A percentile compares a stretch with the other conserved stretches of the same genome.
phyloP scores from a whole-genome alignment of 2,329 filamentous ascomycete genomes.

The Xylaria arbuscula region DNA sequence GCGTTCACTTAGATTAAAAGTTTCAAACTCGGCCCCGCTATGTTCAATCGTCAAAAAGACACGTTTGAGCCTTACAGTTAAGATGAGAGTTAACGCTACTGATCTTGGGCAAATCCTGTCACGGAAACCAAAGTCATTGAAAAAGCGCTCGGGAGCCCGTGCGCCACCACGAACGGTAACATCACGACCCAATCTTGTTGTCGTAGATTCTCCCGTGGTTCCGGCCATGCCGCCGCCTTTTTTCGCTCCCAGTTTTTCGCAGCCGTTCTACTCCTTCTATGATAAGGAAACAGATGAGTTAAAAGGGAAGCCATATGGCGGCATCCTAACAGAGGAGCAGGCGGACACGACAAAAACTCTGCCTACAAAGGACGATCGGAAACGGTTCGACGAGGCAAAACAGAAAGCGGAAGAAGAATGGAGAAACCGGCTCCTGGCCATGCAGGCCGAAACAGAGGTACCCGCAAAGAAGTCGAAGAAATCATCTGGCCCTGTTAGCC shows the following conservation, averaged over 20 bases:
- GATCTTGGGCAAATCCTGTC: slow-evolving; percentile 71
- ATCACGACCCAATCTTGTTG: slow-evolving; percentile 45
- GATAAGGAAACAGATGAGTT: slow-evolving; percentile 89
- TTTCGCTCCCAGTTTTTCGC: slow-evolving; percentile 70
- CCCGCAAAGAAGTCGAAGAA: slow-evolving; percentile 77
- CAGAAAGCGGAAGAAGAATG: slow-evolving; percentile 93
- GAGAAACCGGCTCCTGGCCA: slow-evolving; percentile 71
- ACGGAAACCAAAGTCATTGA: slow-evolving; percentile 67
- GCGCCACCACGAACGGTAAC: slow-evolving; percentile 47
- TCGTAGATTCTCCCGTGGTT: slow-evolving; percentile 51
- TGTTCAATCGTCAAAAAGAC: slow-evolving; percentile 58
- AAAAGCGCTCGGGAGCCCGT: slow-evolving; percentile 57
- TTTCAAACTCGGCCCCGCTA: slow-evolving; percentile 52
- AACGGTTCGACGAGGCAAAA: slow-evolving; percentile 88
- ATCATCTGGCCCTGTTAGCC: slow-evolving; percentile 85
- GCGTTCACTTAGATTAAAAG: slow-evolving; percentile 70
- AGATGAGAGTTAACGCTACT: slow-evolving; percentile 66
- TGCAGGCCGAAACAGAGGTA: slow-evolving; percentile 72
- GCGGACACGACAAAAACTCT: slow-evolving; percentile 92
- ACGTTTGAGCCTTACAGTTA: slow-evolving; percentile 63
- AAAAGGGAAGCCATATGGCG: slow-evolving; percentile 94
- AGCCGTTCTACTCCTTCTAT: slow-evolving; percentile 87
- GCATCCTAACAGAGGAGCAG: slow-evolving; percentile 87
- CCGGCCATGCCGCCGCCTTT: slow-evolving; percentile 68
- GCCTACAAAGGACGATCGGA: slow-evolving; percentile 81